Conservation (phyloP, 176 grass and related monocot species). For the Avena insularis region DNA sequence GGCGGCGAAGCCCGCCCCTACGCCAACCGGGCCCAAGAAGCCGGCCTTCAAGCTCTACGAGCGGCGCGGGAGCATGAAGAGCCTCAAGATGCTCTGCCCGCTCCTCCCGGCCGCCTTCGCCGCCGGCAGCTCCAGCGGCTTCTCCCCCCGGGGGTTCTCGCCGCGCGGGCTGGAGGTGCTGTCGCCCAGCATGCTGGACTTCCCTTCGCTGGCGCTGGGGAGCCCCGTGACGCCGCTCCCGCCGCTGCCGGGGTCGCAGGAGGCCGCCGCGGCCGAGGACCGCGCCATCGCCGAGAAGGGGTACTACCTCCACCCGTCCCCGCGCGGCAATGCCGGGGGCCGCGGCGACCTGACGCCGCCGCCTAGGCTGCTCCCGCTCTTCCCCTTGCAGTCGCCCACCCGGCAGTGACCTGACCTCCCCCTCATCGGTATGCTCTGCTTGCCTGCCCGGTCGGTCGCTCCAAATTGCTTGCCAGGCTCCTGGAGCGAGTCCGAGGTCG, state of each 20-base stretch:
- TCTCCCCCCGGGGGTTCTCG: constrained; percentile 60
- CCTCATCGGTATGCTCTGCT: constrained; percentile 47
- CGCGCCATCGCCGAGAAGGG: constrained; percentile 94
- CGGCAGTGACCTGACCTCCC: constrained; percentile 35
- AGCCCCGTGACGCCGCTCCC: constrained; percentile 85
- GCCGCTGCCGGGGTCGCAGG: constrained; percentile 65
- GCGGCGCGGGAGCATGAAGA: constrained; percentile 72
- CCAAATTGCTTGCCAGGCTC: constrained; percentile 33
- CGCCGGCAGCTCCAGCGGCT: constrained; percentile 13
- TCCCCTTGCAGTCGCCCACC: constrained; percentile 71
- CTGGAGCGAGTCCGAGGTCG: not conserved
- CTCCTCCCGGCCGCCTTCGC: constrained; percentile 61
- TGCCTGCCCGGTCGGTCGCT: not conserved
- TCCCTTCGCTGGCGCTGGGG: constrained; percentile 70
- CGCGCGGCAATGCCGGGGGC: constrained; percentile 52
- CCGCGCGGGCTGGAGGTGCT: constrained; percentile 64
- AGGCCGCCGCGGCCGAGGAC: constrained; percentile 78
- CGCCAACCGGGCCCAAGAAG: constrained; percentile 59
- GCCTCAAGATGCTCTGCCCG: constrained; percentile 77
- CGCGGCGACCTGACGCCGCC: constrained; percentile 54
- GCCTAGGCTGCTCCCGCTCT: constrained; percentile 83
- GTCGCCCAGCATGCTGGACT: constrained; percentile 83
- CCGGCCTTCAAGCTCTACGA: constrained; percentile 87
- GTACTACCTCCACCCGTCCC: constrained; percentile 89
- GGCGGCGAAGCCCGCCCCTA: constrained; percentile 20